Percentiles rank a stretch among this genome's conserved stretches.
These are phyloP conservation scores for Tillandsia fasciculata DNA, from an alignment of 176 grass and related monocot species.

Conservation along the genomic window DNA sequence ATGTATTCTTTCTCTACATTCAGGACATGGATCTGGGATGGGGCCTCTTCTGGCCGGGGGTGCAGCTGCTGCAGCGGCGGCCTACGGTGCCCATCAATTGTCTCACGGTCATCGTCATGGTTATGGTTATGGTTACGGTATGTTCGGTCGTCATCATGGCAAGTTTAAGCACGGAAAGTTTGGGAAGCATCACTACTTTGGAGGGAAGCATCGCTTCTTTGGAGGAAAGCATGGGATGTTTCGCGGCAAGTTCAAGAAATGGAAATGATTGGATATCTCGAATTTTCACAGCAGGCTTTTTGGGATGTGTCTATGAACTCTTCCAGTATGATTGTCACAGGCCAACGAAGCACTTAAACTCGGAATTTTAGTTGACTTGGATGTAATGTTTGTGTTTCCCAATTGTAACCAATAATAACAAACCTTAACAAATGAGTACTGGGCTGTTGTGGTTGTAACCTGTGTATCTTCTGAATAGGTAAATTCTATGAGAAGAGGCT, in stretches of 20 bases:
- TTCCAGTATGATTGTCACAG: no score
- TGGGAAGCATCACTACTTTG: slow-evolving; percentile 6
- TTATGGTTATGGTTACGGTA: slow-evolving; percentile 5
- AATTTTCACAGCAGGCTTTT: not conserved
- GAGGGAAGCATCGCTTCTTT: slow-evolving; percentile 8
- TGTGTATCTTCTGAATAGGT: no score
- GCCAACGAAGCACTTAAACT: no score
- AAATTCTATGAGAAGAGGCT: no score
- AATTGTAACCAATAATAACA: no score
- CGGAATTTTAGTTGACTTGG: no score
- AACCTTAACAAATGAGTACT: no score
- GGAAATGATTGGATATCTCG: slow-evolving; percentile 9
- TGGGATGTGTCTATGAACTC: not conserved
- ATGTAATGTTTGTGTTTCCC: no score
- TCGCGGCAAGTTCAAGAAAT: slow-evolving; percentile 20
- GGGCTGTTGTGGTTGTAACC: no score
- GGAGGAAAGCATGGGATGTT: slow-evolving; percentile 12
- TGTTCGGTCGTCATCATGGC: slow-evolving; percentile 17
- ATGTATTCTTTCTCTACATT: not conserved
- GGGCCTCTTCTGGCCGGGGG: slow-evolving; percentile 12
- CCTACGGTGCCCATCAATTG: slow-evolving; percentile 28
- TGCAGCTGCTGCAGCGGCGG: slow-evolving; percentile 22
- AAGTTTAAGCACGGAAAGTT: slow-evolving; percentile 19
- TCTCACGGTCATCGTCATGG: slow-evolving; percentile 19
- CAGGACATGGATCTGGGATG: slow-evolving; percentile 20